phyloP scores from a whole-genome alignment of 371 early-diverging fungal species.

The Apophysomyces elegans region DNA sequence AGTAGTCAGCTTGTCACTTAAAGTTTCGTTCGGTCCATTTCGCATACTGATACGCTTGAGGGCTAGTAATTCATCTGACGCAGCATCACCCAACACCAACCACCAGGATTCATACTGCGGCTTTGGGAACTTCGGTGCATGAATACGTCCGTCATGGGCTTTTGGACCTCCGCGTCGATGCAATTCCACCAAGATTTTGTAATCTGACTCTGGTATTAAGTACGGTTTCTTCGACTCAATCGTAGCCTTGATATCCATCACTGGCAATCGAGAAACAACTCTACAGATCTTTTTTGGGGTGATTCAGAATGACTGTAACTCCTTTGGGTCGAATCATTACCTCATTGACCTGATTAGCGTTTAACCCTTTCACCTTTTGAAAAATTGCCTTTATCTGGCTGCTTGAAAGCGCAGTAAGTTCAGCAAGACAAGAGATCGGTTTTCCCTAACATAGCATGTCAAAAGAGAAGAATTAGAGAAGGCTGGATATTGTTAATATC shows the following conservation, averaged over 20 bases:
- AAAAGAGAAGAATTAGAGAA: background rate
- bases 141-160: conserved; percentile 65
- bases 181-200: conserved; percentile 54
- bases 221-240: conserved; percentile 50
- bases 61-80: conserved; percentile 69
- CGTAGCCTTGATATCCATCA: conserved; percentile 50
- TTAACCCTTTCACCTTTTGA: conserved; percentile 44
- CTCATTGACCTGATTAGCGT: conserved; percentile 37
- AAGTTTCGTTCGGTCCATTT: conserved; percentile 54
- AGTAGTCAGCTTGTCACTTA: conserved; percentile 46
- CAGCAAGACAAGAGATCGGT: conserved; percentile 44
- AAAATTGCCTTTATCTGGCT: conserved; percentile 60
- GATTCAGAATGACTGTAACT: too few species aligned
- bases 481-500: background rate
- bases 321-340: conserved; percentile 18
- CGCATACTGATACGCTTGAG: conserved; percentile 79
- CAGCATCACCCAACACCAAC: conserved; percentile 75
- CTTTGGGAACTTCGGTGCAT: conserved; percentile 86
- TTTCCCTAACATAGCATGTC: conserved; percentile 27
- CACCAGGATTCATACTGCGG: conserved; percentile 93
- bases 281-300: conserved; percentile 52
- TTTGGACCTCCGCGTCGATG: conserved; percentile 35
- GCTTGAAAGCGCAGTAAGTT: conserved; percentile 49
- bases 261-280: conserved; percentile 64
- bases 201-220: conserved; percentile 50